A percentile compares a stretch with the other conserved stretches of the same genome.
Conservation (phyloP, 345 rosid species). For the Gossypium mustelinum region DNA sequence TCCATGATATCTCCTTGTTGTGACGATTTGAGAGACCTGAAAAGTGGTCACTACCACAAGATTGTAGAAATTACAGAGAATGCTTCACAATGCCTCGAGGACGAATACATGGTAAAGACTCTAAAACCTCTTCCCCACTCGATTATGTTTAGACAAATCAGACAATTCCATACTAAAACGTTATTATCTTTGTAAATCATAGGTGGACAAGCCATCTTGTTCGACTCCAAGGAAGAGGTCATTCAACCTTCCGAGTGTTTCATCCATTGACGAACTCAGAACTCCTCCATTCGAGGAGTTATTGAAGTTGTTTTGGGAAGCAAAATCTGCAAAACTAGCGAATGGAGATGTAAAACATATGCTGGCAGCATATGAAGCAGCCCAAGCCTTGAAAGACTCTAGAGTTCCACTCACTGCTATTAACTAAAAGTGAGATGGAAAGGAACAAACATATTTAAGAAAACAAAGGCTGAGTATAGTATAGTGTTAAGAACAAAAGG, state of each 20-base stretch:
- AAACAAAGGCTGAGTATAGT: neutral
- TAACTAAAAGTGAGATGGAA: slow-evolving; percentile 37
- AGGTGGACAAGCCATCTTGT: slow-evolving; percentile 95
- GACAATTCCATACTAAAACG: neutral
- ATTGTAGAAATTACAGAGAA: slow-evolving; percentile 75
- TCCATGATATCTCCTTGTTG: slow-evolving; percentile 83
- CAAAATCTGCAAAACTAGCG: slow-evolving; percentile 52
- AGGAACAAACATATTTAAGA: neutral
- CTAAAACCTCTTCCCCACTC: neutral
- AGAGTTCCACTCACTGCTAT: slow-evolving; percentile 85
- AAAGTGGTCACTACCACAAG: slow-evolving; percentile 79
- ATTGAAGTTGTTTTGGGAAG: slow-evolving; percentile 66
- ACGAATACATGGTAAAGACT: slow-evolving; percentile 68
- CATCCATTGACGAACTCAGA: slow-evolving; percentile 82
- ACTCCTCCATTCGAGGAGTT: slow-evolving; percentile 85
- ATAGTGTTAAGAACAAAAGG: neutral
- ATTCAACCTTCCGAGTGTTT: slow-evolving; percentile 62
- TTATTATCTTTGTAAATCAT: neutral
- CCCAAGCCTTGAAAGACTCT: slow-evolving; percentile 70
- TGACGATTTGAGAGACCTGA: slow-evolving; percentile 72
- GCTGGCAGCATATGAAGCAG: slow-evolving; percentile 47
- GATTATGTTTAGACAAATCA: neutral
- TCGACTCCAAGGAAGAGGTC: slow-evolving; percentile 84
- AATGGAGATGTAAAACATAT: slow-evolving; percentile 76
- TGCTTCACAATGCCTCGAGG: slow-evolving; percentile 82